Base-by-base conservation (phyloP, 257 asterid genomes). In the Solanum acaule region DNA sequence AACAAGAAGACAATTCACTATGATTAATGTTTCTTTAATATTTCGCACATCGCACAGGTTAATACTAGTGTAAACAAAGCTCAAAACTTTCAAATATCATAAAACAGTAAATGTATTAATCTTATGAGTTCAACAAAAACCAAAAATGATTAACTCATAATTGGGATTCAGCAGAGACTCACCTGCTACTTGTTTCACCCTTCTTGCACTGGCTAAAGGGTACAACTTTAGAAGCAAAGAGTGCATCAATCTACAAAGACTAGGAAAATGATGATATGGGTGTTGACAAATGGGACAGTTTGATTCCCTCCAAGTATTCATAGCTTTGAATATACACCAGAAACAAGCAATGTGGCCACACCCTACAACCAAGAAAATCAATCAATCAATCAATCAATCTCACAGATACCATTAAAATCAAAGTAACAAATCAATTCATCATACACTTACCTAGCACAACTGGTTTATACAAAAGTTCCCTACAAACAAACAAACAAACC, bases 311-410 rank as follows among this genome's bases (percentile, higher is more conserved):
- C 4, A 67, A 44, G 22, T 5, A 56, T 91, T 88, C 96, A 95
- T 92, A 20, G 95, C 93, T 37, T 89, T 89, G 89, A 75, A 91
- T 84, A 91, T 88, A 90, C 96, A 94, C 98, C 98, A 94, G 87
- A 94, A 94, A 89, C 98, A 95, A 13, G 96, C 94, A 87, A 93
- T 89, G 88, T 94, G 98, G 15, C 98, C 96, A 91, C 98, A 95
- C 59, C 92, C 98, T 93, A 91, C 90, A 91, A 89, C 42, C 38
- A 49, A 38, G 23, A n/a, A 44, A 42, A 38, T 27, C 29, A 46
- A 13, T 27, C n/a, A 44, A 12, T 37, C n/a, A 44, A 12, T 37
- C n/a, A 42, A 49, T 70, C 46, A 52, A 86, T 65, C 31, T 86
- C 29, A 73, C 70, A 61, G 61, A 52, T 16, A 52, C 61, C 85